These are phyloP conservation scores for Aspergillus ellipticus DNA, from an alignment of 495 filamentous ascomycete species.

Conservation along the genomic window DNA sequence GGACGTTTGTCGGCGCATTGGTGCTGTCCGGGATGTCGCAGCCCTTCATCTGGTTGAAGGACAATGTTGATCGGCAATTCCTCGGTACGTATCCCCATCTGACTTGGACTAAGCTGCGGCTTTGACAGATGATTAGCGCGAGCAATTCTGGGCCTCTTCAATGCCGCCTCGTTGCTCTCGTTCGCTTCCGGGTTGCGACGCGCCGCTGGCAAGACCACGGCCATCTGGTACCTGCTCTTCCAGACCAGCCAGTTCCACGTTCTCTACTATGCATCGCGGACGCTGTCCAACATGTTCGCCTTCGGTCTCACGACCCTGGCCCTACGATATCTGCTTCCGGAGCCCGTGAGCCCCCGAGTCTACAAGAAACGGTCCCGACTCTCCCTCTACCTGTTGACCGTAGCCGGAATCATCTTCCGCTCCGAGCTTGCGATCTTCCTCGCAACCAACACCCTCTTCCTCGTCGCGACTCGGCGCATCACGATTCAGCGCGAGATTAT, in stretches of 20 bases:
- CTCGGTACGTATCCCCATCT: constrained; percentile 35
- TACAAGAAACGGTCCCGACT: constrained; percentile 43
- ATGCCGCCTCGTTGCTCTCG: constrained; percentile 60
- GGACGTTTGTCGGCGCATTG: constrained; percentile 81
- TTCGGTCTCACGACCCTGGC: constrained; percentile 77
- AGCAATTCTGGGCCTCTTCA: constrained; percentile 73
- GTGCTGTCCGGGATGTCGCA: constrained; percentile 65
- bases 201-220: constrained; percentile 66
- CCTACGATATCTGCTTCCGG: constrained; percentile 64
- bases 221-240: constrained; percentile 78
- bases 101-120: neutral
- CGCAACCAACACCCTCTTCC: constrained; percentile 37
- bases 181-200: constrained; percentile 61
- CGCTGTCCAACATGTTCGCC: constrained; percentile 95
- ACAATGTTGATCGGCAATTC: constrained; percentile 47
- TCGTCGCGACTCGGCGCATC: constrained; percentile 54
- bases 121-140: constrained; percentile 50
- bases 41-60: constrained; percentile 51
- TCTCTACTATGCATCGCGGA: constrained; percentile 88
- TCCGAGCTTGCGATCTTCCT: constrained; percentile 87
- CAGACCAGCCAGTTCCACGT: constrained; percentile 89
- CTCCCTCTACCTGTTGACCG: constrained; percentile 70
- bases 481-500: constrained; percentile 56
- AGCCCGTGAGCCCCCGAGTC: constrained; percentile 27
- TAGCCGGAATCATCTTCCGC: constrained; percentile 83